A percentile compares a stretch with the other conserved stretches of the same genome.
These are phyloP conservation scores for Henckelia pumila DNA, from an alignment of 257 asterid species.

Conservation along the genomic window DNA sequence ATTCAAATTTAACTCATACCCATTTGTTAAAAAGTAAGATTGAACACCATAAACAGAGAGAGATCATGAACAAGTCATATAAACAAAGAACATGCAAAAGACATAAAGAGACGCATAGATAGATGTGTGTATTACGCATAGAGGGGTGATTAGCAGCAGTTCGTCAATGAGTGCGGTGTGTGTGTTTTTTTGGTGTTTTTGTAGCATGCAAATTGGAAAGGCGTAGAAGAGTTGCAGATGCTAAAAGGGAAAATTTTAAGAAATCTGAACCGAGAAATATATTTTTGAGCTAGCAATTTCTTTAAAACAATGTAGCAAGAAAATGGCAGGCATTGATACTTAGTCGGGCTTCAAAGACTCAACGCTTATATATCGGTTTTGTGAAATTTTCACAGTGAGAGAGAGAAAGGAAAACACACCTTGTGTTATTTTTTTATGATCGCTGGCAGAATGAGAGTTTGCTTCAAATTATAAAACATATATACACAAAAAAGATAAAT, in stretches of 20 bases:
- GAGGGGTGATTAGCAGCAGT: conserved; percentile 19
- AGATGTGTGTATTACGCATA: conserved; percentile 17
- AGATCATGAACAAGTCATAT: conserved; percentile 24
- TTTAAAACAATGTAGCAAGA: conserved; percentile 9
- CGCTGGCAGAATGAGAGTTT: background rate
- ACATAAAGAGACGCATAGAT: background rate
- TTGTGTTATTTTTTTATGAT: background rate
- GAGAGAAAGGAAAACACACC: background rate
- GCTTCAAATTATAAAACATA: background rate
- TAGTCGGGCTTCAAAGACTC: conserved; percentile 16
- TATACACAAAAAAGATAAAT: too few relatives aligned
- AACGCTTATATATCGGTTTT: conserved; percentile 15
- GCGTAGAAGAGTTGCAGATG: conserved; percentile 14
- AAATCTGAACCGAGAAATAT: conserved; percentile 16
- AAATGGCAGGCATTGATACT: conserved; percentile 26
- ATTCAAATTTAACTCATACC: conserved; percentile 30
- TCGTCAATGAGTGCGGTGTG: conserved; percentile 20
- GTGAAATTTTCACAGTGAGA: conserved; percentile 15
- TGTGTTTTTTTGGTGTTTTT: conserved; percentile 8
- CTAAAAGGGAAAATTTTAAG: conserved; percentile 23
- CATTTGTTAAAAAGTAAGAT: conserved; percentile 19
- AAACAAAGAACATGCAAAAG: conserved; percentile 28
- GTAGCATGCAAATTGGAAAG: conserved; percentile 31
- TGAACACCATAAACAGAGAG: conserved; percentile 17
- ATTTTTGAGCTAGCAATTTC: conserved; percentile 14